Evolutionary conservation across 352 stramenopile genomes (phyloP).

Genomic region (Phytophthora pseudosyringae): DNA sequence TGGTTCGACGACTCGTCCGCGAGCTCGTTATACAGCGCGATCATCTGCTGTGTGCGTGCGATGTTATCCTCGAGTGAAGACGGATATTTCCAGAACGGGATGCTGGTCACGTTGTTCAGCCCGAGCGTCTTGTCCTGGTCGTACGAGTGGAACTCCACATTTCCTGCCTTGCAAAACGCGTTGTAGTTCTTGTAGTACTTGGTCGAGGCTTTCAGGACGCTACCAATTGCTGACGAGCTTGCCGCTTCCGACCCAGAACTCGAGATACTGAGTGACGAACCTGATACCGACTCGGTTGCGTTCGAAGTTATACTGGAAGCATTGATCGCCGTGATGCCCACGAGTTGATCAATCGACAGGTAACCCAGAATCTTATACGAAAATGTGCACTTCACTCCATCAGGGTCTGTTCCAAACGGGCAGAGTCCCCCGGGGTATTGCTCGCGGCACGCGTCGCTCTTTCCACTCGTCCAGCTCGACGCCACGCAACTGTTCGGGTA

Average conservation of each 20-base stretch:
- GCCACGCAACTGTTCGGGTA: slow-evolving; percentile 72
- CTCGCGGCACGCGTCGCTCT: slow-evolving; percentile 48
- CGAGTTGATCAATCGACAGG: slow-evolving; percentile 67
- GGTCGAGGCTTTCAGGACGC: slow-evolving; percentile 20
- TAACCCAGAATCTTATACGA: slow-evolving; percentile 68
- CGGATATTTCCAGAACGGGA: slow-evolving; percentile 68
- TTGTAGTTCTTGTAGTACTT: slow-evolving; percentile 52
- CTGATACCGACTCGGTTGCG: slow-evolving; percentile 25
- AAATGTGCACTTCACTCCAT: slow-evolving; percentile 63
- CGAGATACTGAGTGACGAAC: slow-evolving; percentile 36
- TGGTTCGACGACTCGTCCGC: slow-evolving; percentile 27
- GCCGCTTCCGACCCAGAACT: slow-evolving; percentile 30
- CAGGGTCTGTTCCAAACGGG: slow-evolving; percentile 52
- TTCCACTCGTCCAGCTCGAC: slow-evolving; percentile 51
- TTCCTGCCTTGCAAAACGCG: slow-evolving; percentile 52
- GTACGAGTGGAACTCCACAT: slow-evolving; percentile 62
- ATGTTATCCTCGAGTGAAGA: slow-evolving; percentile 60
- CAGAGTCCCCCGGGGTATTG: slow-evolving; percentile 57
- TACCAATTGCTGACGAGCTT: slow-evolving; percentile 14
- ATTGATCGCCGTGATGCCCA: slow-evolving; percentile 64
- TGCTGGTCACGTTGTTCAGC: slow-evolving; percentile 51
- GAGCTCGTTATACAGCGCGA: slow-evolving; percentile 58
- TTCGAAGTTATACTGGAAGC: slow-evolving; percentile 16
- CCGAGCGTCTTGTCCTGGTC: slow-evolving; percentile 58
- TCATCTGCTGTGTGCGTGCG: slow-evolving; percentile 55